These are phyloP conservation scores for Penicillium sp. DNA, from an alignment of 2,329 filamentous ascomycete genomes.

Conservation along the genomic window DNA sequence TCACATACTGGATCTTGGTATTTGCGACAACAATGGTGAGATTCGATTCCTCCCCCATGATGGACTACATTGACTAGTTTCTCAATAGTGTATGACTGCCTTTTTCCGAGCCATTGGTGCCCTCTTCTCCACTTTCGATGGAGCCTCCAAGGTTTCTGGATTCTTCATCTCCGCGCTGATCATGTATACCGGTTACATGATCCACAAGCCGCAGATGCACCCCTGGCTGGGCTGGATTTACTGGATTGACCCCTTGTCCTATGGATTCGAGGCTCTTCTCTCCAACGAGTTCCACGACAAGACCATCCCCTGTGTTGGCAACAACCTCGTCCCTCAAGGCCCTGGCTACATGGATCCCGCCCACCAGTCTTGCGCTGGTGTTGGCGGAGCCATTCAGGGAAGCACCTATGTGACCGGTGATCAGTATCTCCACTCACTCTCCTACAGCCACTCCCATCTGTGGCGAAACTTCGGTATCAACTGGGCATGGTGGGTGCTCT, in stretches of 20 bases:
- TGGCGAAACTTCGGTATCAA: constrained; percentile 61
- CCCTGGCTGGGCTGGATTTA: constrained; percentile 51
- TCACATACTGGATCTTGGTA: constrained; percentile 58
- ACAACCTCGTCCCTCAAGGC: constrained; percentile 35
- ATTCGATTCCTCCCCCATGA: background rate
- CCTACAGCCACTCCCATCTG: constrained; percentile 50
- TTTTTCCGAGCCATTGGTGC: constrained; percentile 56
- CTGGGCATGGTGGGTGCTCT: constrained; percentile 61
- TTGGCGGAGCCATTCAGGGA: constrained; percentile 53
- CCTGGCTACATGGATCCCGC: constrained; percentile 28
- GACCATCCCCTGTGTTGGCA: constrained; percentile 34
- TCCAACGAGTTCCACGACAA: constrained; percentile 37
- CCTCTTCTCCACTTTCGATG: constrained; percentile 54
- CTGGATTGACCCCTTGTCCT: constrained; percentile 40
- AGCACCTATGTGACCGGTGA: constrained; percentile 52
- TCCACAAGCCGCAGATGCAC: constrained; percentile 48
- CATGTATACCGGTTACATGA: constrained; percentile 44
- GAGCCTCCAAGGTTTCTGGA: constrained; percentile 52
- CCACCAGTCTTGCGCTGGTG: constrained; percentile 45
- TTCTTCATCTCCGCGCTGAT: constrained; percentile 36
- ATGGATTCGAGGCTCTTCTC: constrained; percentile 38
- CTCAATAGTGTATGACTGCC: constrained; percentile 51
- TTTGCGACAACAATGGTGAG: constrained; percentile 51
- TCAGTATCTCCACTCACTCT: constrained; percentile 54
- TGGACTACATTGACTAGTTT: constrained; percentile 7